These are phyloP conservation scores for Flammula alnicola DNA, from an alignment of 1,284 basidiomycete species.

Conservation along the genomic window DNA sequence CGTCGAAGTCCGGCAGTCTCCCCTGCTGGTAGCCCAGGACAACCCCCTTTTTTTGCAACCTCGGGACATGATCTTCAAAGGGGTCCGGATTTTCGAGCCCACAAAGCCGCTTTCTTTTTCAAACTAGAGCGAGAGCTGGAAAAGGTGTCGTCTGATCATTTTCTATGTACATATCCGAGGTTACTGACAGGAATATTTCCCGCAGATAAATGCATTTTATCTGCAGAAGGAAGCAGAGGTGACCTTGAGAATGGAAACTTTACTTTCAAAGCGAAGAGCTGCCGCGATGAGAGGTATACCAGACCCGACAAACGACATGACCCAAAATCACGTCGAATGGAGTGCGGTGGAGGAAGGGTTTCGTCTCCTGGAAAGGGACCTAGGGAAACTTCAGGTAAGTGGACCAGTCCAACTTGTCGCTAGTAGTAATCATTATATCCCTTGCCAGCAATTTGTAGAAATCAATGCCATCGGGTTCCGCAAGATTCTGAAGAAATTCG, in stretches of 20 bases:
- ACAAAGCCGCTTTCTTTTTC: constrained; percentile 99
- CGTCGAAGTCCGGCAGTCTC: constrained; percentile 33
- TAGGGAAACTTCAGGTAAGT: constrained; percentile 92
- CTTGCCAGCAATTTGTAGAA: constrained; percentile 91
- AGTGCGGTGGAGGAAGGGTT: constrained; percentile 96
- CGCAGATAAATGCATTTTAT: constrained; percentile 98
- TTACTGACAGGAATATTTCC: constrained; percentile 10
- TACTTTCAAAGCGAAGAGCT: constrained; percentile 92
- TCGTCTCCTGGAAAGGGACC: constrained; percentile 91
- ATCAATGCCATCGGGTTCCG: constrained; percentile 98
- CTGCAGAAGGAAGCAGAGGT: constrained; percentile 97
- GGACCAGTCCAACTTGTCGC: constrained; percentile 25
- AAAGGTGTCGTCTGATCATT: constrained; percentile 64
- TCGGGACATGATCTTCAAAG: constrained; percentile 70
- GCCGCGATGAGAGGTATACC: constrained; percentile 75
- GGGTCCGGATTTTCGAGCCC: constrained; percentile 84
- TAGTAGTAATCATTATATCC: constrained; percentile 22
- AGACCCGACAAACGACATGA: constrained; percentile 60
- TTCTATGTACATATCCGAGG: constrained; percentile 2
- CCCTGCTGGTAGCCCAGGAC: constrained; percentile 44
- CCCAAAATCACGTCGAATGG: constrained; percentile 85
- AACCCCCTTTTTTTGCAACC: constrained; percentile 61
- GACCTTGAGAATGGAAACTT: constrained; percentile 88
- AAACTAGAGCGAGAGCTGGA: constrained; percentile 97
- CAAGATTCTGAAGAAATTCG: constrained; percentile 99